Conservation (phyloP, 2,329 filamentous ascomycete species). For the Ilyonectria sp. region DNA sequence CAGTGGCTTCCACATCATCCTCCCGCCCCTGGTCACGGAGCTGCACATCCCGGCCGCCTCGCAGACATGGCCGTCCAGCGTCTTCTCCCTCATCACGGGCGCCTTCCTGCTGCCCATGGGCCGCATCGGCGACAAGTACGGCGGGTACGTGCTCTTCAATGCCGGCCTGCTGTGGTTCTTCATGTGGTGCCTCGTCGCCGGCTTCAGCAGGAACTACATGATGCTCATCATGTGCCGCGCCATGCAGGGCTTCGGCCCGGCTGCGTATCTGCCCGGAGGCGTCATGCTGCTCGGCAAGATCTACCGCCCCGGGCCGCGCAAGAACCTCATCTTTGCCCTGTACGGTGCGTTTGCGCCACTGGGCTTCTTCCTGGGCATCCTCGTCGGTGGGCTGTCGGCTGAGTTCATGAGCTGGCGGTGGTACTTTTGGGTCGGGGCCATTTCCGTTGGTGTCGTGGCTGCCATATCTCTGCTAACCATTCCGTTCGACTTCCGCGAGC, state of each 20-base stretch:
- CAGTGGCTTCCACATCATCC: slow-evolving; percentile 59
- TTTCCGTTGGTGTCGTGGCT: slow-evolving; percentile 62
- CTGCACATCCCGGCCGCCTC: slow-evolving; percentile 75
- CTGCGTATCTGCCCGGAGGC: slow-evolving; percentile 79
- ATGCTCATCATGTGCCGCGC: slow-evolving; percentile 84
- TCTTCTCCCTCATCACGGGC: slow-evolving; percentile 71
- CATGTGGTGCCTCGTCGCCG: slow-evolving; percentile 78
- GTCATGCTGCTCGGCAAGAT: slow-evolving; percentile 78
- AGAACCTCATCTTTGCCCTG: slow-evolving; percentile 76
- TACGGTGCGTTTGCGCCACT: slow-evolving; percentile 71
- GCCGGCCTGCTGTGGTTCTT: slow-evolving; percentile 75
- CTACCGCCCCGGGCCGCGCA: slow-evolving; percentile 79
- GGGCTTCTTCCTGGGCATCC: slow-evolving; percentile 76
- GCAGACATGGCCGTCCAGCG: slow-evolving; percentile 76
- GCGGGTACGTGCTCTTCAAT: slow-evolving; percentile 73
- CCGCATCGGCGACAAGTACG: slow-evolving; percentile 73
- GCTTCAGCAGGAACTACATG: slow-evolving; percentile 76
- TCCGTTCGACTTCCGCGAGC: slow-evolving; percentile 53
- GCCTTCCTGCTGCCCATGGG: slow-evolving; percentile 75
- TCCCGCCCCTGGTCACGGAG: slow-evolving; percentile 74
- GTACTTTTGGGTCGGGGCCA: slow-evolving; percentile 78
- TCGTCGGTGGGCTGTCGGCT: slow-evolving; percentile 74
- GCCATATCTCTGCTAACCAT: slow-evolving; percentile 60
- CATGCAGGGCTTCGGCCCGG: slow-evolving; percentile 80
- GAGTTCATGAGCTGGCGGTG: slow-evolving; percentile 76